Conservation (phyloP, 2,329 filamentous ascomycete genomes). For the Penicillium sclerotiorum region DNA sequence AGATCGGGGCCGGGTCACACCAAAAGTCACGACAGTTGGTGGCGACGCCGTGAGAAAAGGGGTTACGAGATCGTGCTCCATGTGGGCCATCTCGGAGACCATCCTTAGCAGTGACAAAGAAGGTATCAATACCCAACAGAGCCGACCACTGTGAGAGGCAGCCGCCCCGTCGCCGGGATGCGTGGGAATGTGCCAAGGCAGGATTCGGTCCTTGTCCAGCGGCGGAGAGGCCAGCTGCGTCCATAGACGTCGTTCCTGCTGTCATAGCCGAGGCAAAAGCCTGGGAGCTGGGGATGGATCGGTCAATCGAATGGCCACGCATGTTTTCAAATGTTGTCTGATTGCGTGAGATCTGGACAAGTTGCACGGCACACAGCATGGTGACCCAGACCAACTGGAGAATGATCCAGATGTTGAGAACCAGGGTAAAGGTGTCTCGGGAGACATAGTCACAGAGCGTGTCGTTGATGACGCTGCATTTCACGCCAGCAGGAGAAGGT, state of each 20-base stretch:
- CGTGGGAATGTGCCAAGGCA: conserved; percentile 51
- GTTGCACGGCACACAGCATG: conserved; percentile 95
- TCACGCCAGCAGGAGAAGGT: conserved; percentile 50
- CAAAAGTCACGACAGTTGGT: conserved; percentile 96
- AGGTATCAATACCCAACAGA: conserved; percentile 87
- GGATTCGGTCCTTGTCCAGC: conserved; percentile 67
- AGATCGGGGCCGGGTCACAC: conserved; percentile 83
- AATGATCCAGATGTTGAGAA: conserved; percentile 75
- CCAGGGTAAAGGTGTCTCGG: conserved; percentile 79
- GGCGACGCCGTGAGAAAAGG: conserved; percentile 80
- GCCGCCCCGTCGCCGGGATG: conserved; percentile 57
- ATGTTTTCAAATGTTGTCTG: conserved; percentile 98
- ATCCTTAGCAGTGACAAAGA: conserved; percentile 84
- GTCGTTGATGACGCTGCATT: conserved; percentile 76
- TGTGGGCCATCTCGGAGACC: conserved; percentile 59
- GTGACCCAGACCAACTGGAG: conserved; percentile 92
- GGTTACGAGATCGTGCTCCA: conserved; percentile 66
- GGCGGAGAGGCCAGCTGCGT: conserved; percentile 70
- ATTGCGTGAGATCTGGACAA: conserved; percentile 86
- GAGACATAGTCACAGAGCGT: conserved; percentile 75
- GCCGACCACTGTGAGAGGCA: conserved; percentile 79
- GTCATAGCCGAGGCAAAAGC: conserved; percentile 70
- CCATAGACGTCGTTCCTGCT: conserved; percentile 65
- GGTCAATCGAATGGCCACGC: conserved; percentile 70
- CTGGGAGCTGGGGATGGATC: conserved; percentile 55